phyloP scores from a whole-genome alignment of 2,329 filamentous ascomycete genomes.

The Ceratocystis cacaofunesta region DNA sequence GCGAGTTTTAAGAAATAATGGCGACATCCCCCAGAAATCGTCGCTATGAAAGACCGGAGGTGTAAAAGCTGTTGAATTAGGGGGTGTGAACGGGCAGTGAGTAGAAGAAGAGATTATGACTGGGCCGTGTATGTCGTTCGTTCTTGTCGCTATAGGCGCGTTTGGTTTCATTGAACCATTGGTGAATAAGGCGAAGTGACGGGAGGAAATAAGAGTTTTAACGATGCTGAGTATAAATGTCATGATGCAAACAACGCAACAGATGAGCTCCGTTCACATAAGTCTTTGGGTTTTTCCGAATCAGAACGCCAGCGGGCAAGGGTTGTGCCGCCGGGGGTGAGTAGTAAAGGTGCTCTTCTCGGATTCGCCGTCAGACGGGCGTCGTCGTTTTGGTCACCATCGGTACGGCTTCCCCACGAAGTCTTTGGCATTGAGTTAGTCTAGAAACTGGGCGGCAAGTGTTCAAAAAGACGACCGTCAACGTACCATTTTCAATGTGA shows the following conservation, averaged over 20 bases:
- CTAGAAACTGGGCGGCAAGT: not conserved
- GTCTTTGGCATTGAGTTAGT: slow-evolving; percentile 41
- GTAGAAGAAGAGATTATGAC: not conserved
- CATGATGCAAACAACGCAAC: not conserved
- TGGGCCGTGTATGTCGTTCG: not conserved
- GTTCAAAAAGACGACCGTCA: slow-evolving; percentile 13
- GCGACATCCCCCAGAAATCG: not conserved
- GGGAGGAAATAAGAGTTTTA: not conserved
- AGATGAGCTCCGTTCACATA: not conserved
- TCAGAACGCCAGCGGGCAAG: slow-evolving; percentile 31
- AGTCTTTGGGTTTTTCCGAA: slow-evolving; percentile 29
- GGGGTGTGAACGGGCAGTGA: too few species aligned
- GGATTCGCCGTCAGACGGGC: slow-evolving; percentile 46
- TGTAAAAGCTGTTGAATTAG: not conserved
- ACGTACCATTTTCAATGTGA: slow-evolving; percentile 71
- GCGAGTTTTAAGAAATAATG: not conserved
- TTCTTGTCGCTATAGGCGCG: not conserved
- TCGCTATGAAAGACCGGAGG: not conserved
- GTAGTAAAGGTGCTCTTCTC: slow-evolving; percentile 24
- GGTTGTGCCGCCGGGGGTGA: slow-evolving; percentile 30
- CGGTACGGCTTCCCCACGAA: slow-evolving; percentile 86
- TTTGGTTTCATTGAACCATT: not conserved
- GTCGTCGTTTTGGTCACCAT: slow-evolving; percentile 71
- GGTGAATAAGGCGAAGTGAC: not conserved
- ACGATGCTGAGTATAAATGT: not conserved